Base-by-base conservation (phyloP, 1,284 basidiomycete species). In the Moesziomyces globuligerus region DNA sequence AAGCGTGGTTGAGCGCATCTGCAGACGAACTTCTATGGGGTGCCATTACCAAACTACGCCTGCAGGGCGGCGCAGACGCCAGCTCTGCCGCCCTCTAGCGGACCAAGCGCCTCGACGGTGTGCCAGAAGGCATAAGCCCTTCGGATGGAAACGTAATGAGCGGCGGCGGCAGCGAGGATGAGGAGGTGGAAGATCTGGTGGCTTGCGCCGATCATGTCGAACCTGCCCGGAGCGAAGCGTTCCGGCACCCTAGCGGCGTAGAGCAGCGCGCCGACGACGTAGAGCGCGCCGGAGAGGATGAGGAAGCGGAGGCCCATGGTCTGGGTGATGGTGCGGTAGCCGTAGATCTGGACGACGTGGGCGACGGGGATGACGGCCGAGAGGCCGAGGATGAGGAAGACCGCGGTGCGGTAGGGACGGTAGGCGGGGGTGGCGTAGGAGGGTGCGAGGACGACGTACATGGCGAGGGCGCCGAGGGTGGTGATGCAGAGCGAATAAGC, bases 371-470 rank as follows among this genome's bases (percentile, higher is more conserved):
- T 34, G 36, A 91, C 82, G 9, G 88, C 90, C 65, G 87, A 89
- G 25, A 92, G 83, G 15, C 93, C 93, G 15, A 95, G 87, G 10
- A 86, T 87, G 68, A 93, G 87, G 83, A 95, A 96, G 8, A 92
- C 88, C 21, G 85, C 83, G 4, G 92, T 94, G 21, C 94, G 88
- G 54, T 90, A 87, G 72, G 89, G 88, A 21, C 92, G 87, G 81
- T 92, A 90, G 0, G 86, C 86, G 1, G 90, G 89, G 66, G 89
- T 90, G 15, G 88, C 85, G 82, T 93, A 93, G 76, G 89, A 87
- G 0, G 92, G 91, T 52, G 89, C 87, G 17, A 94, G 85, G 20
- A 95, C 91, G 64, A 91, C 87, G 83, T 89, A 90, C 37, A 89
- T 87, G 5, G 90, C 88, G 62, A 86, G 88, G 89, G 71, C 55